A percentile compares a stretch with the other conserved stretches of the same genome.
Conservation (phyloP, 2,329 filamentous ascomycete species). For the Exophiala lecanii-corni region DNA sequence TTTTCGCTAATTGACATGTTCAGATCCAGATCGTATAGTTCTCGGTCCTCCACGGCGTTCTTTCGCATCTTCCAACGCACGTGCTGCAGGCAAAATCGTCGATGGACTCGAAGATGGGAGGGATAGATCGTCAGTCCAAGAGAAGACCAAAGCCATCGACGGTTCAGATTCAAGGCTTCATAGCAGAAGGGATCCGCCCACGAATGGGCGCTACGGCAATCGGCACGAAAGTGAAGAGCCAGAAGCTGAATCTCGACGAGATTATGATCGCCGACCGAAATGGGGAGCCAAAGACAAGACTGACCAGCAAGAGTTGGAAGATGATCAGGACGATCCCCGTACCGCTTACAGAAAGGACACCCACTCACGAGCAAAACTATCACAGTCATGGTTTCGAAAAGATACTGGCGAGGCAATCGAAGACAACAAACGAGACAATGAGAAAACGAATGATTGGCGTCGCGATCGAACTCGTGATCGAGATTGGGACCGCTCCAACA, state of each 20-base stretch:
- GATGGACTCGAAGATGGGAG: conserved; percentile 12
- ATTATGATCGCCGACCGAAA: conserved; percentile 22
- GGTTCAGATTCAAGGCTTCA: conserved; percentile 4
- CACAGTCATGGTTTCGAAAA: conserved; percentile 70
- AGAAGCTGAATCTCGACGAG: conserved; percentile 16
- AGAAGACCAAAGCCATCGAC: conserved; percentile 15
- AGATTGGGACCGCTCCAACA: conserved; percentile 51
- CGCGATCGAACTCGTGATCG: conserved; percentile 46
- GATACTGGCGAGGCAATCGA: conserved; percentile 40
- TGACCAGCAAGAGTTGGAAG: conserved; percentile 16
- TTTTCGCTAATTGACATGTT: conserved; percentile 28
- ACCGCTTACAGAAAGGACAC: conserved; percentile 22
- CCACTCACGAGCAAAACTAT: conserved; percentile 51
- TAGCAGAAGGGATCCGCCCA: conserved; percentile 13
- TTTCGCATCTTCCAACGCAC: conserved; percentile 69
- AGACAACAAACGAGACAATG: conserved; percentile 41
- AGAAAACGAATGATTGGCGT: conserved; percentile 64
- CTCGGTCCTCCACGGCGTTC: conserved; percentile 78
- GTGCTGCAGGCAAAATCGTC: conserved; percentile 42
- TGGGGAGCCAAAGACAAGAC: conserved; percentile 24
- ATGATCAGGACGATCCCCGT: conserved; percentile 17
- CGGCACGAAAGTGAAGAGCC: conserved; percentile 18
- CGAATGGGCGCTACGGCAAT: conserved; percentile 16
- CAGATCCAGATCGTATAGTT: conserved; percentile 68
- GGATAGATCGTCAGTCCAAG: conserved; percentile 10